Conservation (phyloP, 768 basidiomycete genomes). For the Mycena haematopus region DNA sequence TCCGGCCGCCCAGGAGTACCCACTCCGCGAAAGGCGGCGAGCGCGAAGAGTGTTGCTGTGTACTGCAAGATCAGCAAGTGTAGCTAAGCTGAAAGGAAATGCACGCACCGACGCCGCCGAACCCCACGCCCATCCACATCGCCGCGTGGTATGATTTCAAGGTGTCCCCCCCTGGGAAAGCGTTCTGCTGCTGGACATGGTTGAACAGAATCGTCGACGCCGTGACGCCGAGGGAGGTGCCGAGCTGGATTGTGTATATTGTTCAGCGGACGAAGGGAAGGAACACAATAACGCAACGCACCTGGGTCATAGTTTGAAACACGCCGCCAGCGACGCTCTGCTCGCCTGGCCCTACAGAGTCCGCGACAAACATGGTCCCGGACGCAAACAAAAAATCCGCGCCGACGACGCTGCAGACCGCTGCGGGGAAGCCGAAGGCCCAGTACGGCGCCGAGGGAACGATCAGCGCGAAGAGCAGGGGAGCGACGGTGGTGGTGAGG, state of each 20-base stretch:
- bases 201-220: conserved; percentile 64
- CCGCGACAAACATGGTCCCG: conserved; percentile 64
- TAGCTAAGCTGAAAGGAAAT: no score
- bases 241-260: conserved; percentile 44
- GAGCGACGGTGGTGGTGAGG: conserved; percentile 51
- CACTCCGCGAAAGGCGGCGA: no score
- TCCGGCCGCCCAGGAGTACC: no score
- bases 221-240: conserved; percentile 62
- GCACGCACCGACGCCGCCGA: conserved; percentile 17
- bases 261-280: background rate
- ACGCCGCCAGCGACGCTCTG: conserved; percentile 65
- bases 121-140: conserved; percentile 26
- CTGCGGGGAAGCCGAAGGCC: conserved; percentile 67
- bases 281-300: conserved; percentile 30
- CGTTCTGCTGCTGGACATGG: conserved; percentile 41
- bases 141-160: conserved; percentile 25
- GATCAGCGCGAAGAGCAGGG: conserved; percentile 63
- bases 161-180: conserved; percentile 5
- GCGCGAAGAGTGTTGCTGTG: no score
- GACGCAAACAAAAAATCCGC: conserved; percentile 66
- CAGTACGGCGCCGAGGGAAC: conserved; percentile 54
- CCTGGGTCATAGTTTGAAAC: conserved; percentile 68
- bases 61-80: no score
- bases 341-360: conserved; percentile 56
- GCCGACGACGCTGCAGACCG: conserved; percentile 60